phyloP scores from a whole-genome alignment of 2,329 filamentous ascomycete species.

The Gnomoniopsis smithogilvyi region DNA sequence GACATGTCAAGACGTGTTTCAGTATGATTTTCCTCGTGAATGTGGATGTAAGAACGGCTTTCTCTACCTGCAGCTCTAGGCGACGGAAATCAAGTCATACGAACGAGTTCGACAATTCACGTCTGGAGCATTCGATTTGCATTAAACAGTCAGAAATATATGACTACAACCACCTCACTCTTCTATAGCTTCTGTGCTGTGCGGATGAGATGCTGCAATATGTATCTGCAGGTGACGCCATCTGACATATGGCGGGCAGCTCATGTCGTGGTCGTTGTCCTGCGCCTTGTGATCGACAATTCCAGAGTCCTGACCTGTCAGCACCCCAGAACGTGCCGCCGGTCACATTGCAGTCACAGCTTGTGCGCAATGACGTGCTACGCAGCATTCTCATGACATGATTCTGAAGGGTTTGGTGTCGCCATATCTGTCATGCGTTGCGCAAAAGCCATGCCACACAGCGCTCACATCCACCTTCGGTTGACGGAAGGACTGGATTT shows the following conservation, averaged over 20 bases:
- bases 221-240: constrained; percentile 1
- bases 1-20: background rate
- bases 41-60: no score
- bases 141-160: no score
- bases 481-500: no score
- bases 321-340: background rate
- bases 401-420: background rate
- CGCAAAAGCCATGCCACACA: background rate
- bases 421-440: background rate
- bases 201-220: background rate
- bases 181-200: no score
- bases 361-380: background rate
- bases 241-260: background rate
- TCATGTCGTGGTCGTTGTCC: background rate
- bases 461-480: background rate
- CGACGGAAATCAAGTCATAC: background rate
- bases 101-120: background rate
- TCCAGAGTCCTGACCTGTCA: background rate
- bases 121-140: no score
- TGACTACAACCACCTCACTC: no score
- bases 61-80: no score
- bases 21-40: background rate
- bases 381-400: background rate
- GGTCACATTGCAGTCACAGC: background rate
- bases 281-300: background rate